Evolutionary conservation across 805 yeast genomes (phyloP), one percentile per base, ranked within the genome.

Genomic region (Pichia manshurica): DNA sequence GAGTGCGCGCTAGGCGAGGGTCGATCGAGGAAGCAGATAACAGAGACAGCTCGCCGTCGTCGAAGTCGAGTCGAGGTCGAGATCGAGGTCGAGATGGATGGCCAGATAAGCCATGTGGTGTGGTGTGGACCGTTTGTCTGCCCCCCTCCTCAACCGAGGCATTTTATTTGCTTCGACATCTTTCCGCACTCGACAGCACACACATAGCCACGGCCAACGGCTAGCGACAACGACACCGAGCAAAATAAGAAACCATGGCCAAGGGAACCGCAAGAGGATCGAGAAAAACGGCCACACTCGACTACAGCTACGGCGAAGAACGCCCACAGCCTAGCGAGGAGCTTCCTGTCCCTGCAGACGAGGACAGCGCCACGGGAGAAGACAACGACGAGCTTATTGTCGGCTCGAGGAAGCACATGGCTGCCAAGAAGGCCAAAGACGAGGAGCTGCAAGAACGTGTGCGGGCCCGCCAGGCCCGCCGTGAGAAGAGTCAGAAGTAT

Each of bases 341-440:
- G n/a, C n/a, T n/a, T n/a, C n/a, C n/a, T n/a, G 39, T 37, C 12
- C 29, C 23, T 16, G 47, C 35, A 21, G 39, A 38, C 15, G 32
- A 44, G 16, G 23, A 10, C 29, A 44, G 22, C 7, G 25, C 36
- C 4, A 21, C 22, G 20, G 54, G 42, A 15, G 35, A 42, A 12
- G 40, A 54, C 3, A 58, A 57, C 31, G 56, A 53, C 19, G 48
- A 57, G 36, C 39, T 55, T 6, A 48, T 57, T 31, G 39, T 22
- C 13, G 54, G 48, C 15, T 53, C 56, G n/a, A 45, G 19, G 19
- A 40, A 29, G 22, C 17, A 12, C 5, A 28, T n/a, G 45, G 16
- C 43, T n/a, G 17, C 19, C 20, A 22, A 36, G 23, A 10, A n/a
- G 20, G 5, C 23, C 34, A 23, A 34, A 23, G n/a, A 41, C 28